Evolutionary conservation across 148 eudicot genomes (phyloP).

Genomic region (Nepenthes mirabilis): DNA sequence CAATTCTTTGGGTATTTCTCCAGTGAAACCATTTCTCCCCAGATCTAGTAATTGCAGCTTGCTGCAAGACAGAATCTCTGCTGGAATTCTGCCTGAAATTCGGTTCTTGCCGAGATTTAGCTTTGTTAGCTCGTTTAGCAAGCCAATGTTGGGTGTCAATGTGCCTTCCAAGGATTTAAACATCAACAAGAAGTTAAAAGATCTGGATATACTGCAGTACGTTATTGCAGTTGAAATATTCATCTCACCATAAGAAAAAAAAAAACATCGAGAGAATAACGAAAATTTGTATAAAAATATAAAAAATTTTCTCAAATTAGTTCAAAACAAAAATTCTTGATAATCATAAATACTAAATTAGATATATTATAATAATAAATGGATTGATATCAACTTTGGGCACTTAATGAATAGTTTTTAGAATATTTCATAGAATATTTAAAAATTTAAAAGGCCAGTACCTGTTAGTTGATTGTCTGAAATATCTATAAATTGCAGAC

Average conservation of each 20-base stretch:
- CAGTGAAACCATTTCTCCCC: constrained; percentile 64
- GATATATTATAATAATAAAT: no score
- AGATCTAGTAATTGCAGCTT: constrained; percentile 73
- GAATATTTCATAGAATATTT: no score
- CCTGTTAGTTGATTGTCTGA: constrained; percentile 74
- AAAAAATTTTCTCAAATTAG: no score
- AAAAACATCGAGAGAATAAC: no score
- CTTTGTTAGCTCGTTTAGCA: constrained; percentile 57
- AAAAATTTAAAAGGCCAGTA: neutral
- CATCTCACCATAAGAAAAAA: no score
- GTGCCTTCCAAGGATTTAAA: neutral
- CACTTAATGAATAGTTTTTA: neutral
- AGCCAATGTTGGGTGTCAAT: constrained; percentile 43
- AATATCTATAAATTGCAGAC: constrained; percentile 71
- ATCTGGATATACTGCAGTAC: neutral
- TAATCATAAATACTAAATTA: no score
- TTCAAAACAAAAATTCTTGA: no score
- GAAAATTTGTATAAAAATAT: no score
- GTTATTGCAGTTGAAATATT: no score
- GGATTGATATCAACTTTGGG: no score
- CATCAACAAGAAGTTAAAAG: neutral
- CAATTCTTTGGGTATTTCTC: constrained; percentile 69
- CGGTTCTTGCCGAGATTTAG: constrained; percentile 62
- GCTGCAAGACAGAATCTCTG: constrained; percentile 63
- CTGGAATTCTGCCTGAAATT: constrained; percentile 60